These are phyloP conservation scores for Acrocalymma vagum DNA, from an alignment of 2,329 filamentous ascomycete species.

Conservation along the genomic window DNA sequence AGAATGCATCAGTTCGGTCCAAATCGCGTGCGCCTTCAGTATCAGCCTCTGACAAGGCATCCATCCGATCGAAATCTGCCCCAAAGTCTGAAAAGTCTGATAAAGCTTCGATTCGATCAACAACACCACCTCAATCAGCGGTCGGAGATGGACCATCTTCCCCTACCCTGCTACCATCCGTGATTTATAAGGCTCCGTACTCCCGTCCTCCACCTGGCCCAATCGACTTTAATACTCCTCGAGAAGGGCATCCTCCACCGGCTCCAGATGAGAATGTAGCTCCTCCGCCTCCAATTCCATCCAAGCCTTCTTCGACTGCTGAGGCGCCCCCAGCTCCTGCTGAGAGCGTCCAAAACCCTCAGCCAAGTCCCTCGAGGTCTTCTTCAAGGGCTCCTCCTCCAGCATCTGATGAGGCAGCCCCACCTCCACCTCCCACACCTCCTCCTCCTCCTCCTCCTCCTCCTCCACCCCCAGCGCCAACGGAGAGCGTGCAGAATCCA, in stretches of 20 bases:
- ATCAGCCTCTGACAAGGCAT: slow-evolving; percentile 5
- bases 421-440: slow-evolving; percentile 5
- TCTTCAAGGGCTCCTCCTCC: slow-evolving; percentile 5
- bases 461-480: slow-evolving; percentile 18
- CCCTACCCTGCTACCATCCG: slow-evolving; percentile 28
- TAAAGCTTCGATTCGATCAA: slow-evolving; percentile 15
- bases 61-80: slow-evolving; percentile 9
- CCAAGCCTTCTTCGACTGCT: slow-evolving; percentile 17
- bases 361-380: background rate
- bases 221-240: slow-evolving; percentile 34
- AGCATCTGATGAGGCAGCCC: background rate
- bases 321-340: slow-evolving; percentile 3
- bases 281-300: slow-evolving; percentile 24
- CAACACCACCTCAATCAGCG: slow-evolving; percentile 19
- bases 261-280: slow-evolving; percentile 27
- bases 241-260: slow-evolving; percentile 30
- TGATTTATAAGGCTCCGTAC: slow-evolving; percentile 28
- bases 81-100: slow-evolving; percentile 14
- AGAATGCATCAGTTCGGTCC: slow-evolving; percentile 12
- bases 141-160: slow-evolving; percentile 11
- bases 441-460: slow-evolving; percentile 9
- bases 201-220: slow-evolving; percentile 37
- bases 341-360: background rate
- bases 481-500: slow-evolving; percentile 18
- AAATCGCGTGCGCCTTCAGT: slow-evolving; percentile 1